Conservation (phyloP, 495 filamentous ascomycete species). For the Penicillium paxilli region DNA sequence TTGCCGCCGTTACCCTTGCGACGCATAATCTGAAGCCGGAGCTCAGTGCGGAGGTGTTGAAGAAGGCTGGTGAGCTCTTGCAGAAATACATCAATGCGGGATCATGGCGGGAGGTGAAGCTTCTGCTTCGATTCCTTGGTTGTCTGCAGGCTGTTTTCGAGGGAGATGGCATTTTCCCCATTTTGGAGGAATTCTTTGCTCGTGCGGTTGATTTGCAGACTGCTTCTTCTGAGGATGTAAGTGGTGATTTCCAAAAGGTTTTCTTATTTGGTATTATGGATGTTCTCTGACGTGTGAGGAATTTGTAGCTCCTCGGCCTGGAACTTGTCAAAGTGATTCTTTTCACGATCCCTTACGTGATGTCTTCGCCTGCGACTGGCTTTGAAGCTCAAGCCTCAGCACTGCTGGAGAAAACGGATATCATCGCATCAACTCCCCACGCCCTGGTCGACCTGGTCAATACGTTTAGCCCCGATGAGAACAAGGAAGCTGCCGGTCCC, state of each 20-base stretch:
- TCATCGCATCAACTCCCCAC: conserved; percentile 83
- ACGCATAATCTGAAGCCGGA: conserved; percentile 73
- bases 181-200: conserved; percentile 82
- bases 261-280: too few species aligned
- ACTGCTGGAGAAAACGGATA: conserved; percentile 88
- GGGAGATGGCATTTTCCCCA: conserved; percentile 80
- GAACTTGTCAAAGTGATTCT: conserved; percentile 96
- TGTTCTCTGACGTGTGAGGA: too few species aligned
- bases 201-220: conserved; percentile 87
- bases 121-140: conserved; percentile 81
- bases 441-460: conserved; percentile 80
- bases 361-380: conserved; percentile 66
- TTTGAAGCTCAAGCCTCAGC: conserved; percentile 68
- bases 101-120: conserved; percentile 88
- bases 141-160: conserved; percentile 77
- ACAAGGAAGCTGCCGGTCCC: conserved; percentile 52
- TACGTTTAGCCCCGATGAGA: conserved; percentile 66
- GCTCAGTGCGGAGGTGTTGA: conserved; percentile 65
- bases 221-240: conserved; percentile 84
- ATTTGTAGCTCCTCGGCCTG: conserved; percentile 67
- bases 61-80: conserved; percentile 52
- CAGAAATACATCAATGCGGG: conserved; percentile 67
- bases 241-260: conserved; percentile 46
- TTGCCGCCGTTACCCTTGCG: conserved; percentile 76
- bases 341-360: conserved; percentile 86